Conservation (phyloP, 225 moss, liverwort and hornwort genomes). For the Neckera pumila region DNA sequence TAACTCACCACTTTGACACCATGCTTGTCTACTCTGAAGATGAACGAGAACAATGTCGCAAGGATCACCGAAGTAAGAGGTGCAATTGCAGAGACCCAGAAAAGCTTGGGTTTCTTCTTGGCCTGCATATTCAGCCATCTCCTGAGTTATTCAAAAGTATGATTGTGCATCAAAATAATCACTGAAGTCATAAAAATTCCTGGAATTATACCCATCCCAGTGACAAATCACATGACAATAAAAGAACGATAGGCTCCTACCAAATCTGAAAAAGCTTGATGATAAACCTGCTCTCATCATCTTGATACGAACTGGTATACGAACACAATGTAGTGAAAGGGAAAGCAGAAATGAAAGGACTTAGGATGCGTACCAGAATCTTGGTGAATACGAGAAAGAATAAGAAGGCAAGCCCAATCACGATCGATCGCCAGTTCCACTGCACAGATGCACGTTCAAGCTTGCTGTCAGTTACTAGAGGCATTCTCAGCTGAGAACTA, state of each 20-base stretch:
- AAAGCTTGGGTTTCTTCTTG: conserved; percentile 39
- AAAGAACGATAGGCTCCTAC: not conserved
- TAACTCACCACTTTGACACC: conserved; percentile 42
- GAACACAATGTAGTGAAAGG: not conserved
- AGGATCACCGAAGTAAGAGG: conserved; percentile 52
- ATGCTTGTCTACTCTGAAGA: conserved; percentile 36
- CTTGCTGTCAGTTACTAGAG: not conserved
- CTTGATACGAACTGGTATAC: not conserved
- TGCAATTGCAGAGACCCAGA: conserved; percentile 43
- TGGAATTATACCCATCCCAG: not conserved
- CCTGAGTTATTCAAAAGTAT: not conserved
- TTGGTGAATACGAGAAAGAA: conserved; percentile 25
- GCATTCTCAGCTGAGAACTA: not conserved
- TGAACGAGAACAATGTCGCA: conserved; percentile 48
- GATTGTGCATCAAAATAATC: not conserved
- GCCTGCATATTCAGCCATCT: conserved; percentile 15
- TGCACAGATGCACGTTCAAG: conserved; percentile 12
- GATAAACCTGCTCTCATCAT: too few relatives aligned
- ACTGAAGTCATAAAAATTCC: not conserved
- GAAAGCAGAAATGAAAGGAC: not conserved
- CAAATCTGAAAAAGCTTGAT: not conserved
- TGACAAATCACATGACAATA: not conserved
- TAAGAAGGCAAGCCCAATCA: conserved; percentile 52
- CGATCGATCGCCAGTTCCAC: conserved; percentile 80
- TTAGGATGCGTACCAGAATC: conserved; percentile 9